These are phyloP conservation scores for Fusarium poae DNA, from an alignment of 2,329 filamentous ascomycete genomes.

Conservation along the genomic window DNA sequence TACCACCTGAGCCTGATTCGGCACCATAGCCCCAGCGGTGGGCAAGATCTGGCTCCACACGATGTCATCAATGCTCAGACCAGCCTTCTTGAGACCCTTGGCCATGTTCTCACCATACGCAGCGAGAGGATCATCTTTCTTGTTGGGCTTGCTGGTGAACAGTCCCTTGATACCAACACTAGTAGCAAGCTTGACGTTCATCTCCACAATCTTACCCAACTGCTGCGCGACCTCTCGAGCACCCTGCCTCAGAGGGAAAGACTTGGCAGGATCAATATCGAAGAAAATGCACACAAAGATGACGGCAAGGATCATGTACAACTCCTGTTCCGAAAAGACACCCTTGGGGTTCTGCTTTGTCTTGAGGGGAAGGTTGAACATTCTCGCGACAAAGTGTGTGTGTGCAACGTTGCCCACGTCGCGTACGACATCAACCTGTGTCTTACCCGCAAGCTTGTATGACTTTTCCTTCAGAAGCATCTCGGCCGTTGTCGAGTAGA, in stretches of 20 bases:
- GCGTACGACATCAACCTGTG: conserved; percentile 77
- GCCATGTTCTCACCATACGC: conserved; percentile 76
- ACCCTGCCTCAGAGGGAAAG: conserved; percentile 72
- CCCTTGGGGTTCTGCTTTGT: conserved; percentile 71
- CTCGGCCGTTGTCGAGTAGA: conserved; percentile 73
- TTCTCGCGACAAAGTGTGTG: conserved; percentile 71
- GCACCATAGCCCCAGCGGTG: conserved; percentile 74
- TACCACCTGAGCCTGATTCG: conserved; percentile 77
- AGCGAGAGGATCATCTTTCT: conserved; percentile 68
- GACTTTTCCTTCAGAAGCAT: conserved; percentile 74
- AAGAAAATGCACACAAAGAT: conserved; percentile 76
- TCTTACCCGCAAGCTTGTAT: conserved; percentile 66
- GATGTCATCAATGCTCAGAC: conserved; percentile 73
- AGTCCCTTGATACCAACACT: conserved; percentile 57
- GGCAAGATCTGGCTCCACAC: conserved; percentile 79
- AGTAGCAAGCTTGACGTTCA: conserved; percentile 72
- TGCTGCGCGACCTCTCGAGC: conserved; percentile 69
- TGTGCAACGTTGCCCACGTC: conserved; percentile 77
- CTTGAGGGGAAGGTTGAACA: conserved; percentile 77
- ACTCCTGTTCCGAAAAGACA: conserved; percentile 66
- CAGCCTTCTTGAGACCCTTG: conserved; percentile 72
- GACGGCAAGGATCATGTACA: conserved; percentile 73
- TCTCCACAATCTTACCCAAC: conserved; percentile 72
- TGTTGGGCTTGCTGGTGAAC: conserved; percentile 62
- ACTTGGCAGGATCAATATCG: conserved; percentile 74